phyloP scores from a whole-genome alignment of 2,329 filamentous ascomycete genomes.

The Ambrosiella cleistominuta region DNA sequence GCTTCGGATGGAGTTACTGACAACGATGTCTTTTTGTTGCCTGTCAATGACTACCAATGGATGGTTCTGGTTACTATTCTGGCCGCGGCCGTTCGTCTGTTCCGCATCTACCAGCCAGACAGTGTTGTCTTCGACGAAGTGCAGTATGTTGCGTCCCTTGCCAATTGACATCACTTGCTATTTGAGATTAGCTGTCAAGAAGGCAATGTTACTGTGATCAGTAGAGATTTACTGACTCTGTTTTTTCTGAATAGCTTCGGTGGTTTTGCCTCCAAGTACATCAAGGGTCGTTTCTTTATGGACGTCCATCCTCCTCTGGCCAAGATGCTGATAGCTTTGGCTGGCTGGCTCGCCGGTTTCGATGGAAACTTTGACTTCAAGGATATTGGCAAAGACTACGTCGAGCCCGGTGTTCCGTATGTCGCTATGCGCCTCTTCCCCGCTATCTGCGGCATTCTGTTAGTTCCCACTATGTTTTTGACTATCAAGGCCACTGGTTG shows the following conservation, averaged over 20 bases:
- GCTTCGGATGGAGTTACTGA: constrained; percentile 66
- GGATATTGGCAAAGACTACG: constrained; percentile 96
- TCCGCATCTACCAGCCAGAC: constrained; percentile 87
- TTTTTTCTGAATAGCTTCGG: constrained; percentile 51
- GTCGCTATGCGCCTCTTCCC: constrained; percentile 93
- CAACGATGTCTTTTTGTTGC: constrained; percentile 81
- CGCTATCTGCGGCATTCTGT: constrained; percentile 70
- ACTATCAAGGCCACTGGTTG: constrained; percentile 84
- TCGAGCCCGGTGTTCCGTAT: constrained; percentile 88
- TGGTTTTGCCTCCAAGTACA: constrained; percentile 96
- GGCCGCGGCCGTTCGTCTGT: constrained; percentile 66
- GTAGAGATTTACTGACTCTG: neutral
- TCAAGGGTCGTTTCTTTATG: constrained; percentile 99
- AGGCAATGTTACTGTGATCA: neutral
- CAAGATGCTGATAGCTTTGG: constrained; percentile 89
- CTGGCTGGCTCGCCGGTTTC: constrained; percentile 88
- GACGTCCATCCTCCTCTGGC: constrained; percentile 96
- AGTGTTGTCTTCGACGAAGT: constrained; percentile 99
- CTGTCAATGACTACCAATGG: constrained; percentile 65
- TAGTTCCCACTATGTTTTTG: constrained; percentile 85
- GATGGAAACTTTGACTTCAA: constrained; percentile 96
- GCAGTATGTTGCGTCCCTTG: constrained; percentile 48
- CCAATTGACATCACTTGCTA: too few species aligned
- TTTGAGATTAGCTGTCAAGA: too few species aligned
- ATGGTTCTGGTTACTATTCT: constrained; percentile 56